A percentile compares a stretch with the other conserved stretches of the same genome.
Evolutionary conservation across 371 early-diverging fungal species (phyloP).

Genomic region (Rhizomucor pusillus): DNA sequence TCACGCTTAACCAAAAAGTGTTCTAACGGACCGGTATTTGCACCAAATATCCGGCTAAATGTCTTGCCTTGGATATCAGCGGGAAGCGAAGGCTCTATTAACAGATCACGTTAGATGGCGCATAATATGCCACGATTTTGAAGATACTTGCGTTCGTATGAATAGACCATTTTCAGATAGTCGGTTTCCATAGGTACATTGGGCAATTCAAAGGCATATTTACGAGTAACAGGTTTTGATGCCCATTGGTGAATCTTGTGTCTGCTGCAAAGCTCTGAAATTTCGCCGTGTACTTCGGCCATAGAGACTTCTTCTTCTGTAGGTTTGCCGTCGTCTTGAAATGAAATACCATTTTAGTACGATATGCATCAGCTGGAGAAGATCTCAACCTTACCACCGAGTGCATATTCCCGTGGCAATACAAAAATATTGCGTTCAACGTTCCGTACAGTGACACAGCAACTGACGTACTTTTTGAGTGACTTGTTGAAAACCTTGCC

Average conservation of each 20-base stretch:
- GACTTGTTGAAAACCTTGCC: slow-evolving; percentile 72
- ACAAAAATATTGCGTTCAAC: slow-evolving; percentile 87
- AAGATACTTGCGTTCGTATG: slow-evolving; percentile 54
- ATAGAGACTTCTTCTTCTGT: slow-evolving; percentile 63
- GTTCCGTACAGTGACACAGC: slow-evolving; percentile 79
- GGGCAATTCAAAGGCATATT: slow-evolving; percentile 92
- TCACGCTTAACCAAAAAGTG: slow-evolving; percentile 89
- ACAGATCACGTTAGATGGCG: neutral
- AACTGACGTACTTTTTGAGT: slow-evolving; percentile 66
- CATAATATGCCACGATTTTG: neutral
- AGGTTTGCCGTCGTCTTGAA: slow-evolving; percentile 33
- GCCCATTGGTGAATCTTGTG: slow-evolving; percentile 57
- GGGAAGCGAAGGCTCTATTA: slow-evolving; percentile 68
- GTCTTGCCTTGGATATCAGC: slow-evolving; percentile 70
- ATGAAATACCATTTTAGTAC: too few relatives aligned
- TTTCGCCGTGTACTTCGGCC: slow-evolving; percentile 73
- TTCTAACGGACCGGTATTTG: slow-evolving; percentile 88
- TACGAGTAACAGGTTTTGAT: slow-evolving; percentile 70
- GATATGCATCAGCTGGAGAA: too few relatives aligned
- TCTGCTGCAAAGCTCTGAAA: slow-evolving; percentile 56
- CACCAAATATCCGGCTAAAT: slow-evolving; percentile 89
- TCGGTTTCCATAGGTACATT: slow-evolving; percentile 79
- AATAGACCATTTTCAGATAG: slow-evolving; percentile 88
- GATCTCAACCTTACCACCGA: slow-evolving; percentile 46
- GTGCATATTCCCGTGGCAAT: slow-evolving; percentile 68